A percentile compares a stretch with the other conserved stretches of the same genome.
phyloP scores from a whole-genome alignment of 2,329 filamentous ascomycete genomes.

The Kalmusia sp. region DNA sequence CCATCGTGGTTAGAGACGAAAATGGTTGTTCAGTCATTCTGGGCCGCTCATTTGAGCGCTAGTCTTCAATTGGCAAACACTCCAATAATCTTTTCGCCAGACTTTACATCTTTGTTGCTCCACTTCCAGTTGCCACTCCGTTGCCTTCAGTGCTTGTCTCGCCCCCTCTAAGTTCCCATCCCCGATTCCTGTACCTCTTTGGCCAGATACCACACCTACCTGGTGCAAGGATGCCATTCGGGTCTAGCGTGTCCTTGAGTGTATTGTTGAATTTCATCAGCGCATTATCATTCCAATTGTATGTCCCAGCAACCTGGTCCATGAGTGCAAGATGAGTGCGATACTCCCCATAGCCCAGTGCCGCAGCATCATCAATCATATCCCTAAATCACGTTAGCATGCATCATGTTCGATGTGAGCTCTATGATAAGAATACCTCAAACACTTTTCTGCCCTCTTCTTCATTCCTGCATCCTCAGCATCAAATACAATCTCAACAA shows the following conservation, averaged over 20 bases:
- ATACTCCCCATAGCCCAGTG: slow-evolving; percentile 54
- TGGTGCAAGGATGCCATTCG: slow-evolving; percentile 40
- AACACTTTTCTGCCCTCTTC: slow-evolving; percentile 28
- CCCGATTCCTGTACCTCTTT: slow-evolving; percentile 17
- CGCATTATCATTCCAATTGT: slow-evolving; percentile 53
- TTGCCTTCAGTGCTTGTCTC: slow-evolving; percentile 21
- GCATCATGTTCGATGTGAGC: too few relatives aligned
- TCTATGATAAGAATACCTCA: too few relatives aligned
- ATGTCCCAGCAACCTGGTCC: slow-evolving; percentile 57
- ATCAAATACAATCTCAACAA: slow-evolving; percentile 45
- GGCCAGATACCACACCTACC: slow-evolving; percentile 32
- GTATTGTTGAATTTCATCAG: slow-evolving; percentile 54
- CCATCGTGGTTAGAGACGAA: too few relatives aligned
- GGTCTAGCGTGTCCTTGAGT: slow-evolving; percentile 55
- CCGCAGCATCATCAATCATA: slow-evolving; percentile 49
- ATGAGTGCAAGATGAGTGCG: slow-evolving; percentile 56
- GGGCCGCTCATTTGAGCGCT: too few relatives aligned
- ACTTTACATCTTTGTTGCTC: slow-evolving; percentile 12
- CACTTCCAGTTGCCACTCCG: slow-evolving; percentile 17
- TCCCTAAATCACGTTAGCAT: slow-evolving; percentile 16
- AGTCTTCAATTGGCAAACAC: neutral
- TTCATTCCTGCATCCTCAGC: slow-evolving; percentile 29
- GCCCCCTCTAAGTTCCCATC: slow-evolving; percentile 23
- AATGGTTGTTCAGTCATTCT: too few relatives aligned
- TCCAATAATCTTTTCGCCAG: neutral